Evolutionary conservation across 306 rosid genomes (phyloP).

Genomic region (Sphenostylis stenocarpa): DNA sequence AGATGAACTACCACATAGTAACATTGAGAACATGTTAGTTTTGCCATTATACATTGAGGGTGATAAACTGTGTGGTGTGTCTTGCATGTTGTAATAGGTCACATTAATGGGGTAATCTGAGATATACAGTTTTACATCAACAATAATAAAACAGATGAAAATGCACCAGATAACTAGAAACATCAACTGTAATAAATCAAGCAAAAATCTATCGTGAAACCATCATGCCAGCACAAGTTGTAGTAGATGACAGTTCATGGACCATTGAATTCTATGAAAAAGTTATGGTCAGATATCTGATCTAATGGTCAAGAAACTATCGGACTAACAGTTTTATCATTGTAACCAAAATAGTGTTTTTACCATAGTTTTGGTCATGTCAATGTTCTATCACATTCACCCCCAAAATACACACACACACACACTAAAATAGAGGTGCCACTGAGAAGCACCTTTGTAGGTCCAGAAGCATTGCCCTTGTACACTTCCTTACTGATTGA

Average conservation of each 20-base stretch:
- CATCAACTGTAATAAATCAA: neutral
- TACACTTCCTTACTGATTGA: slow-evolving; percentile 97
- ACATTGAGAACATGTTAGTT: slow-evolving; percentile 5
- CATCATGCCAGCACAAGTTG: neutral
- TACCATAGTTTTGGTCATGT: slow-evolving; percentile 2
- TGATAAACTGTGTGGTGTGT: neutral
- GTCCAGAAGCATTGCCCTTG: slow-evolving; percentile 99
- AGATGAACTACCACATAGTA: slow-evolving; percentile 16
- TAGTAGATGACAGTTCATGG: slow-evolving; percentile 4
- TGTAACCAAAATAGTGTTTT: slow-evolving; percentile 8
- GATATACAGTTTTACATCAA: neutral
- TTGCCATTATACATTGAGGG: neutral
- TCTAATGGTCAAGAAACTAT: slow-evolving; percentile 2
- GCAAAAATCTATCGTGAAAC: slow-evolving; percentile 4
- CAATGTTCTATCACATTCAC: neutral
- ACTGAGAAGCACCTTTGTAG: slow-evolving; percentile 78
- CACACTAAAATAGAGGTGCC: slow-evolving; percentile 28
- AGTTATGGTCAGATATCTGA: neutral
- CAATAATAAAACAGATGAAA: too few species aligned
- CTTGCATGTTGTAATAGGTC: slow-evolving; percentile 9
- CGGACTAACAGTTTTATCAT: neutral
- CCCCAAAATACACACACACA: neutral
- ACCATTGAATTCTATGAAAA: neutral
- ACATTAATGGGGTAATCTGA: slow-evolving; percentile 1
- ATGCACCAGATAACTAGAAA: neutral